phyloP scores from a whole-genome alignment of 2,329 filamentous ascomycete species.

The Xylaria sp. region DNA sequence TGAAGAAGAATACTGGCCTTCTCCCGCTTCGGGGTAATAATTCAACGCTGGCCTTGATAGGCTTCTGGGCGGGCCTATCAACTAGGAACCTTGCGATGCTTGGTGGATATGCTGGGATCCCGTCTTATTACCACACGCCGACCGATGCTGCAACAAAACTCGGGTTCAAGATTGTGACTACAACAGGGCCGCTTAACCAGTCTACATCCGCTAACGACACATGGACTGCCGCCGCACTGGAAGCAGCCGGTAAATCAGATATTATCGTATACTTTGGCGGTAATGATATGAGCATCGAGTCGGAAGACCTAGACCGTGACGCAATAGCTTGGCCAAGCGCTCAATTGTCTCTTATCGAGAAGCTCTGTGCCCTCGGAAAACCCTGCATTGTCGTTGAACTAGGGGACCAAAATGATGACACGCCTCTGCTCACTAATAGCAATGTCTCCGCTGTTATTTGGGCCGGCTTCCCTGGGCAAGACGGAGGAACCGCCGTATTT shows the following conservation, averaged over 20 bases:
- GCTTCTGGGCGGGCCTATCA: constrained; percentile 33
- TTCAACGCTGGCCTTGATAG: constrained; percentile 34
- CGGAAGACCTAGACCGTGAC: constrained; percentile 59
- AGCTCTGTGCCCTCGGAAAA: constrained; percentile 48
- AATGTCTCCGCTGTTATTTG: constrained; percentile 55
- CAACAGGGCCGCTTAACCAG: constrained; percentile 18
- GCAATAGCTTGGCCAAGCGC: constrained; percentile 57
- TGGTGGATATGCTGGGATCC: constrained; percentile 21
- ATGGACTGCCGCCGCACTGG: constrained; percentile 45
- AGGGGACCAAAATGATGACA: constrained; percentile 53
- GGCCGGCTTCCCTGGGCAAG: constrained; percentile 59
- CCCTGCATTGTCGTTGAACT: constrained; percentile 58
- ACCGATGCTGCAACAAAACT: constrained; percentile 12
- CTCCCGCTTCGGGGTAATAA: constrained; percentile 32
- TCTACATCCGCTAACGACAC: constrained; percentile 37
- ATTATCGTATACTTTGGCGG: constrained; percentile 62
- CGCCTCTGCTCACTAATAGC: constrained; percentile 48
- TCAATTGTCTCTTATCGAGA: constrained; percentile 58
- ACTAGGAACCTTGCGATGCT: constrained; percentile 37
- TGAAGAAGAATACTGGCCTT: constrained; percentile 39
- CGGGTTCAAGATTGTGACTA: constrained; percentile 10
- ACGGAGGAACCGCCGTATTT: constrained; percentile 55
- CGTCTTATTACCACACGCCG: constrained; percentile 23
- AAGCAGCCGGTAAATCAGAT: constrained; percentile 52
- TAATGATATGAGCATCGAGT: constrained; percentile 58